phyloP scores from a whole-genome alignment of 345 rosid species.

The Euphorbia pulcherrima region DNA sequence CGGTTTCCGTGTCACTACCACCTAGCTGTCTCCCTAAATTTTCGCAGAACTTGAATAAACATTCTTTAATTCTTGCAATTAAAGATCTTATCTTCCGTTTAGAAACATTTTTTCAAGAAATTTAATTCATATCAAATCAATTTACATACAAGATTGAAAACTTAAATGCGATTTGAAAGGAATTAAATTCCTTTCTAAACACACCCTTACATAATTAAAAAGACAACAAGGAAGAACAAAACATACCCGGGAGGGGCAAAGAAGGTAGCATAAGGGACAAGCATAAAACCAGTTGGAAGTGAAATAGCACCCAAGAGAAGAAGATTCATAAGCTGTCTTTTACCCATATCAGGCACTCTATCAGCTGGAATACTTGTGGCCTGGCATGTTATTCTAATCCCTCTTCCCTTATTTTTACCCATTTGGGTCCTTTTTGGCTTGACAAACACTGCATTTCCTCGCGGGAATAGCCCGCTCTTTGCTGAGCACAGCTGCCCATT shows the following conservation, averaged over 20 bases:
- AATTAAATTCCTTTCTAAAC: no score
- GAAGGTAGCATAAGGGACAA: conserved; percentile 74
- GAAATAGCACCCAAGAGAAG: conserved; percentile 81
- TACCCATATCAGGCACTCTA: conserved; percentile 89
- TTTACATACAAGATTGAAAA: no score
- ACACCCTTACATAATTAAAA: no score
- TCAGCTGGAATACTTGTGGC: conserved; percentile 77
- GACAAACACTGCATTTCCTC: conserved; percentile 43
- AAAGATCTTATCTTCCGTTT: no score
- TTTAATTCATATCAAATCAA: no score
- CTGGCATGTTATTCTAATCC: conserved; percentile 58
- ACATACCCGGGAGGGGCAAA: conserved; percentile 78
- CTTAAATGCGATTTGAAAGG: no score
- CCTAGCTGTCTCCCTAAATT: no score
- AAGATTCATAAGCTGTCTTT: conserved; percentile 79
- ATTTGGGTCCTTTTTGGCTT: conserved; percentile 44
- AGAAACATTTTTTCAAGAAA: no score
- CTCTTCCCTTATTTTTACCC: conserved; percentile 43
- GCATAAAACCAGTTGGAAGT: conserved; percentile 77
- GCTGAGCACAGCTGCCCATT: conserved; percentile 54
- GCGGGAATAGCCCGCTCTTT: conserved; percentile 53
- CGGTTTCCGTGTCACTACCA: no score
- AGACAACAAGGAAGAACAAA: no score
- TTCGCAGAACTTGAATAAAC: no score
- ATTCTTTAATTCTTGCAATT: no score